Evolutionary conservation across 2,329 filamentous ascomycete genomes (phyloP).

Genomic region (Pseudocercospora cruenta): DNA sequence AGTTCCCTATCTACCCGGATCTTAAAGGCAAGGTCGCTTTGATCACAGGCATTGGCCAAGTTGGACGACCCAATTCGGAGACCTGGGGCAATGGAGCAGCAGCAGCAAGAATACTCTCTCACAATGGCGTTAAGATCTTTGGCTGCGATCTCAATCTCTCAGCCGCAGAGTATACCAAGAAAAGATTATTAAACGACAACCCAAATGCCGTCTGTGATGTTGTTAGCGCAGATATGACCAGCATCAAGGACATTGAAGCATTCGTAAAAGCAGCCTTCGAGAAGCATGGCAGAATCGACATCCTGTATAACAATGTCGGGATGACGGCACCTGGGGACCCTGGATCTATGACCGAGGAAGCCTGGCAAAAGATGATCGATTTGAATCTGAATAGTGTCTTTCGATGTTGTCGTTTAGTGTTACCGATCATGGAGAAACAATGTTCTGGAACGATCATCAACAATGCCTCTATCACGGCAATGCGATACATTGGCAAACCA

Average conservation of each 20-base stretch:
- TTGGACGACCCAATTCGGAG: slow-evolving; percentile 36
- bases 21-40: slow-evolving; percentile 51
- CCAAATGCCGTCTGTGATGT: slow-evolving; percentile 44
- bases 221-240: slow-evolving; percentile 50
- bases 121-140: slow-evolving; percentile 55
- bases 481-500: slow-evolving; percentile 55
- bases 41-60: slow-evolving; percentile 52
- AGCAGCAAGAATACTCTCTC: slow-evolving; percentile 52
- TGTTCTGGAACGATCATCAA: slow-evolving; percentile 45
- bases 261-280: slow-evolving; percentile 43
- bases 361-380: slow-evolving; percentile 58
- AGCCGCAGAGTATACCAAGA: slow-evolving; percentile 34
- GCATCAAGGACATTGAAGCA: slow-evolving; percentile 53
- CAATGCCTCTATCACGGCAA: slow-evolving; percentile 56
- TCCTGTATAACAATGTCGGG: slow-evolving; percentile 56
- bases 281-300: slow-evolving; percentile 53
- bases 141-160: slow-evolving; percentile 38
- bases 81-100: slow-evolving; percentile 59
- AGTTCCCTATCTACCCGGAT: slow-evolving; percentile 34
- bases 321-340: slow-evolving; percentile 51
- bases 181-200: slow-evolving; percentile 43
- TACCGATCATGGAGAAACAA: slow-evolving; percentile 59
- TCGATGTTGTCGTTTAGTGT: slow-evolving; percentile 54
- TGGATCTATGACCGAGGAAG: slow-evolving; percentile 51
- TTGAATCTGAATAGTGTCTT: slow-evolving; percentile 62